Evolutionary conservation across 768 basidiomycete species (phyloP).

Genomic region (Podaxis carcinomalis): DNA sequence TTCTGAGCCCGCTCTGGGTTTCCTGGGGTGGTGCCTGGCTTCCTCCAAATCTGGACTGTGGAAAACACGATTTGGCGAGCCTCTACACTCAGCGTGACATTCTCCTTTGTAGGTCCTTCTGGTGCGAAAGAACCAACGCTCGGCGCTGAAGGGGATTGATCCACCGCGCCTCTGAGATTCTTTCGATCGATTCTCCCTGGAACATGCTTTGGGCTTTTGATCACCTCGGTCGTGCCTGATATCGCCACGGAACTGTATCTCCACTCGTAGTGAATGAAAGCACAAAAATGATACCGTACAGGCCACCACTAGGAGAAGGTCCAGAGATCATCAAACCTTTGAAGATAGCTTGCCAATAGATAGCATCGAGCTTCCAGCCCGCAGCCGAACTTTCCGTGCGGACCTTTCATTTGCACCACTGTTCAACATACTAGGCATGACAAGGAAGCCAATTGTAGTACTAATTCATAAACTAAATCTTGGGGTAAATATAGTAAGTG

Average conservation of each 20-base stretch:
- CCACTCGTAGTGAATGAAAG: slow-evolving; percentile 42
- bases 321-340: slow-evolving; percentile 16
- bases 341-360: slow-evolving; percentile 48
- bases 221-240: slow-evolving; percentile 36
- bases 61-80: slow-evolving; percentile 31
- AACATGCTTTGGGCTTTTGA: slow-evolving; percentile 39
- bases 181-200: slow-evolving; percentile 40
- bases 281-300: slow-evolving; percentile 32
- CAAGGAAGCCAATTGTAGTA: too few relatives aligned
- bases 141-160: slow-evolving; percentile 31
- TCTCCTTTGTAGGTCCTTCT: slow-evolving; percentile 44
- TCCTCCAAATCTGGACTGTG: slow-evolving; percentile 54
- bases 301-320: slow-evolving; percentile 26
- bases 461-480: too few relatives aligned
- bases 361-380: slow-evolving; percentile 41
- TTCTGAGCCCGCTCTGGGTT: slow-evolving; percentile 29
- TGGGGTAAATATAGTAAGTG: too few relatives aligned
- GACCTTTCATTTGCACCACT: slow-evolving; percentile 33
- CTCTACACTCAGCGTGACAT: slow-evolving; percentile 40
- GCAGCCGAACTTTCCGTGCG: slow-evolving; percentile 49
- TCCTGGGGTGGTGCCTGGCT: slow-evolving; percentile 40
- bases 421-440: too few relatives aligned
- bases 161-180: slow-evolving; percentile 39
- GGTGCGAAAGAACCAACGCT: slow-evolving; percentile 47
- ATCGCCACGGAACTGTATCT: slow-evolving; percentile 39